Conservation (phyloP, 2,329 filamentous ascomycete species). For the Aureobasidium subglaciale region DNA sequence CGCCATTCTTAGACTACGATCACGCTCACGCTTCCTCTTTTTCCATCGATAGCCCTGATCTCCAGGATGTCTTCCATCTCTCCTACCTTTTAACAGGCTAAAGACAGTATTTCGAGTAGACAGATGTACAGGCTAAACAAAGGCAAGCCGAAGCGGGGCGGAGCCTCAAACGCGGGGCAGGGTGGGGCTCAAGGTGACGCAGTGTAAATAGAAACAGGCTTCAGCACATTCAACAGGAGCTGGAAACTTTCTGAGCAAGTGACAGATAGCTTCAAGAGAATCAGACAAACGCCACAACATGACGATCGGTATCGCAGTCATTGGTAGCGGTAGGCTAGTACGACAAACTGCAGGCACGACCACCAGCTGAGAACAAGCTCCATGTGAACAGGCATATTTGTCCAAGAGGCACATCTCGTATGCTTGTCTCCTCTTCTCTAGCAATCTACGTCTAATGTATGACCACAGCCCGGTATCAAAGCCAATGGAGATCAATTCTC, state of each 20-base stretch:
- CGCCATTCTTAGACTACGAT: too few relatives aligned
- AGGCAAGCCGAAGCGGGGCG: not conserved
- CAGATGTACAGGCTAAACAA: constrained; percentile 4
- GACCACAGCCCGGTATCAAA: constrained; percentile 50
- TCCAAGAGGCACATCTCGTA: constrained; percentile 52
- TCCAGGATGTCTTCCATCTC: too few relatives aligned
- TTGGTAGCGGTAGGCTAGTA: constrained; percentile 45
- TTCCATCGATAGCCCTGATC: too few relatives aligned
- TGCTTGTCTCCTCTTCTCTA: constrained; percentile 9
- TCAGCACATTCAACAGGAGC: not conserved
- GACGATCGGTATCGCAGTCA: constrained; percentile 50
- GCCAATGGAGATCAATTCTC: constrained; percentile 39
- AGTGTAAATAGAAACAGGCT: constrained; percentile 1
- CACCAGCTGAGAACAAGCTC: not conserved
- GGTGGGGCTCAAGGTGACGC: constrained; percentile 7
- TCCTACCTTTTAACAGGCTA: not conserved
- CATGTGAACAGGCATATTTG: constrained; percentile 45
- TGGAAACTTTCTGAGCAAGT: not conserved
- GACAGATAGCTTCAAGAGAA: not conserved
- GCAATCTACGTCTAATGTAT: not conserved
- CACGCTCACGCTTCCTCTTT: too few relatives aligned
- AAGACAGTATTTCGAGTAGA: not conserved
- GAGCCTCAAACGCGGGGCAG: not conserved
- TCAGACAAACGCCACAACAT: not conserved
- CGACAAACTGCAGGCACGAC: not conserved